Percentiles rank a stretch among this genome's conserved stretches.
Conservation (phyloP, 257 asterid species). For the Solanum arcanum region DNA sequence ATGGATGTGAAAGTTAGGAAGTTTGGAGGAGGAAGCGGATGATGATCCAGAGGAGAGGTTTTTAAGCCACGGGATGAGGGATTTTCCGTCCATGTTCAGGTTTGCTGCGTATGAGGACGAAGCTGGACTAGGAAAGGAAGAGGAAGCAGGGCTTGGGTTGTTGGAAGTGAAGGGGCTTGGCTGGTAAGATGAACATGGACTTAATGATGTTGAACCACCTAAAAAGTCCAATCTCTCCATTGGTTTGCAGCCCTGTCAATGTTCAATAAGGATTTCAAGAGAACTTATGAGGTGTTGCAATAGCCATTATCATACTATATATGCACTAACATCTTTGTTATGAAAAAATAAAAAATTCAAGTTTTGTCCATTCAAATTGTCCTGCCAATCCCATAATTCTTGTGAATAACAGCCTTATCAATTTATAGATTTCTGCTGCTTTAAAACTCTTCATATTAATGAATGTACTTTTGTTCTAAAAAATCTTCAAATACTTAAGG, state of each 20-base stretch:
- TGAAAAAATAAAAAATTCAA: too few species aligned
- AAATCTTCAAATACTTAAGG: background rate
- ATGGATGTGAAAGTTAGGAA: conserved; percentile 23
- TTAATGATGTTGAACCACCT: conserved; percentile 44
- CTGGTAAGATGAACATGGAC: conserved; percentile 48
- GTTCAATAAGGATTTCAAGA: background rate
- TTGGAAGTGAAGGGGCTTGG: conserved; percentile 41
- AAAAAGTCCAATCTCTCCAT: conserved; percentile 36
- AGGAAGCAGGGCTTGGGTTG: conserved; percentile 43
- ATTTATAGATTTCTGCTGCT: background rate
- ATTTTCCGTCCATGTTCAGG: conserved; percentile 33
- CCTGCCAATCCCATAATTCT: background rate
- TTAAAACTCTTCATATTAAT: background rate
- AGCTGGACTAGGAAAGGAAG: conserved; percentile 54
- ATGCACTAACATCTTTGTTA: background rate
- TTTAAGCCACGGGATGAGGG: conserved; percentile 71
- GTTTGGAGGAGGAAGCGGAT: conserved; percentile 31
- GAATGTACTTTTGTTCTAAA: background rate
- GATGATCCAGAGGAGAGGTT: conserved; percentile 50
- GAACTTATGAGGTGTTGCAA: background rate
- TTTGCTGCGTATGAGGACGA: conserved; percentile 26
- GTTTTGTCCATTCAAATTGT: background rate
- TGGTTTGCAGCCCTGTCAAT: conserved; percentile 49
- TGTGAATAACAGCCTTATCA: background rate
- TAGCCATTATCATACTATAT: background rate